These are phyloP conservation scores for Leptodermis oblonga DNA, from an alignment of 257 asterid genomes.

Conservation along the genomic window DNA sequence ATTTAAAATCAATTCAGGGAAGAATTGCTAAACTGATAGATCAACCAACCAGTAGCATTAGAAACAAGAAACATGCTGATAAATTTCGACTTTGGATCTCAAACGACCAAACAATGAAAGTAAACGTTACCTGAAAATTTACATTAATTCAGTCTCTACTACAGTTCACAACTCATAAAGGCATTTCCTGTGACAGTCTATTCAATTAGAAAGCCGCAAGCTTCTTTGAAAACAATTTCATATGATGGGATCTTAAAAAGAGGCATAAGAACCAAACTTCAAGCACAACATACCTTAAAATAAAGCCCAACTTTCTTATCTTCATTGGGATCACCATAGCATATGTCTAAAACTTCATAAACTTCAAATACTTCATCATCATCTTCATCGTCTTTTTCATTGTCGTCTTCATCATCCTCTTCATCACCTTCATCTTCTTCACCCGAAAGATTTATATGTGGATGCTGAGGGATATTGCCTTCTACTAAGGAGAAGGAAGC, in stretches of 20 bases:
- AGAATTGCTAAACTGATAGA: neutral
- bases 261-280: neutral
- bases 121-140: no score
- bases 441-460: constrained; percentile 7
- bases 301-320: constrained; percentile 28
- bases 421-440: constrained; percentile 26
- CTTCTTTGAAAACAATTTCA: neutral
- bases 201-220: neutral
- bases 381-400: constrained; percentile 17
- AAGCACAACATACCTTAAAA: constrained; percentile 47
- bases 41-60: neutral
- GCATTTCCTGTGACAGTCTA: neutral
- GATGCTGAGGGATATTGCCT: constrained; percentile 21
- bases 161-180: no score
- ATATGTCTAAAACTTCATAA: constrained; percentile 37
- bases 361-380: constrained; percentile 52
- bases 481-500: constrained; percentile 30
- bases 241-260: neutral
- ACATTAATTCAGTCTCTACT: neutral
- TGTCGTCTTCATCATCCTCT: constrained; percentile 20
- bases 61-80: neutral
- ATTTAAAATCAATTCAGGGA: no score
- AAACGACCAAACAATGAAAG: no score
- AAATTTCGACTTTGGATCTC: neutral
- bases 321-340: constrained; percentile 58